Percentiles rank a stretch among this genome's conserved stretches.
Conservation (phyloP, 2,329 filamentous ascomycete species). For the Penicillium verrucosum region DNA sequence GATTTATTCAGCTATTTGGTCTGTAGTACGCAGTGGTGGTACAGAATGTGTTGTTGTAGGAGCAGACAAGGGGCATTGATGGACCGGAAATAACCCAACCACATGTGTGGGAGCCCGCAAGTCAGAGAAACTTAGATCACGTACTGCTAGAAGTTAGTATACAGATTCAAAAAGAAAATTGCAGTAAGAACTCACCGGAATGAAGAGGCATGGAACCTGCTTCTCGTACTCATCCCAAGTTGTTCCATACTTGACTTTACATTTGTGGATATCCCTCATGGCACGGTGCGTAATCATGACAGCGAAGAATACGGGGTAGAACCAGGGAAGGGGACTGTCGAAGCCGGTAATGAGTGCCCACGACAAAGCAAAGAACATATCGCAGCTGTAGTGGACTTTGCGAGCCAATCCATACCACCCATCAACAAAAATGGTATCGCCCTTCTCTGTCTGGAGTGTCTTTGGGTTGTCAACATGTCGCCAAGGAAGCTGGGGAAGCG, state of each 20-base stretch:
- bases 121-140: slow-evolving; percentile 1
- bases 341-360: slow-evolving; percentile 81
- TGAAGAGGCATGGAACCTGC: slow-evolving; percentile 76
- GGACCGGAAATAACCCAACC: neutral
- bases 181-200: slow-evolving; percentile 55
- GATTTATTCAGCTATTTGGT: neutral
- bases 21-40: neutral
- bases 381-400: slow-evolving; percentile 77
- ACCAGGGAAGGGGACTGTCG: slow-evolving; percentile 78
- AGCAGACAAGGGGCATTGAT: neutral
- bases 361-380: slow-evolving; percentile 69
- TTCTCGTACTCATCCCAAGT: slow-evolving; percentile 78
- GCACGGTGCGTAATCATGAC: slow-evolving; percentile 77
- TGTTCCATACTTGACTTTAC: slow-evolving; percentile 72
- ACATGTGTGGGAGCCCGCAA: neutral
- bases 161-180: neutral
- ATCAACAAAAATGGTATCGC: slow-evolving; percentile 73
- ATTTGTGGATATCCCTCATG: slow-evolving; percentile 68
- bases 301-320: slow-evolving; percentile 77
- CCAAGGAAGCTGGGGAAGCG: slow-evolving; percentile 86
- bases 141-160: slow-evolving; percentile 6
- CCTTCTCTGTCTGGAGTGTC: slow-evolving; percentile 67
- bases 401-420: slow-evolving; percentile 80
- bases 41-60: neutral
- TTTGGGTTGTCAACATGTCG: slow-evolving; percentile 75